phyloP scores from a whole-genome alignment of 225 moss, liverwort and hornwort genomes.

The Takakia lepidozioides region DNA sequence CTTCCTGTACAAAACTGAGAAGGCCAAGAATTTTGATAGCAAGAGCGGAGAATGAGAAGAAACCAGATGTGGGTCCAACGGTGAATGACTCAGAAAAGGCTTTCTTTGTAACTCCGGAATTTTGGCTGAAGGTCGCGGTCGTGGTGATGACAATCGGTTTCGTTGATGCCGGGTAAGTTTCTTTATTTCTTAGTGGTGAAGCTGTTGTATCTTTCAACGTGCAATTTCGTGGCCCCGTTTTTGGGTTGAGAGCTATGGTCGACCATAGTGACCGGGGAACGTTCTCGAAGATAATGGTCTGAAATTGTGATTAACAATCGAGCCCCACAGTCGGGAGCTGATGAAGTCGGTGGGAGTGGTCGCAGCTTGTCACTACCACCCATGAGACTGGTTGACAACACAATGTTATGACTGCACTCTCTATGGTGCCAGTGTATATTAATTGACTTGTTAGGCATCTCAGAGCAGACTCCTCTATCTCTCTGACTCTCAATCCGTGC shows the following conservation, averaged over 20 bases:
- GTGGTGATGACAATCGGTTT: slow-evolving; percentile 60
- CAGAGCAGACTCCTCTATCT: too few relatives aligned
- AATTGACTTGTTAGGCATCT: too few relatives aligned
- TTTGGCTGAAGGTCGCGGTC: slow-evolving; percentile 67
- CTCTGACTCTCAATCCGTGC: too few relatives aligned
- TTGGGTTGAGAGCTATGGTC: not conserved
- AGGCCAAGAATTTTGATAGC: slow-evolving; percentile 5
- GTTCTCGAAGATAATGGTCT: not conserved
- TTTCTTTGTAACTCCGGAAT: slow-evolving; percentile 26
- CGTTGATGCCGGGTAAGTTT: slow-evolving; percentile 77
- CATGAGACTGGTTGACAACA: too few relatives aligned
- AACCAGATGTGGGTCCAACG: slow-evolving; percentile 11
- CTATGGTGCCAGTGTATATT: too few relatives aligned
- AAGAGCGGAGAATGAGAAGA: slow-evolving; percentile 27
- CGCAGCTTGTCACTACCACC: too few relatives aligned
- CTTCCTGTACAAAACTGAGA: too few relatives aligned
- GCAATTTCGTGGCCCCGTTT: too few relatives aligned
- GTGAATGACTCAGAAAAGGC: slow-evolving; percentile 26
- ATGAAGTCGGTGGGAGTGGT: too few relatives aligned
- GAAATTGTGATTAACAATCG: not conserved
- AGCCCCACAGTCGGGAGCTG: not conserved
- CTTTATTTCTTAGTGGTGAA: not conserved
- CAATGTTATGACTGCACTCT: too few relatives aligned
- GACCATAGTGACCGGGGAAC: not conserved
- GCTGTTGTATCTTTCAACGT: not conserved